Conservation (phyloP, 2,329 filamentous ascomycete species). For the Neocucurbitaria cava region DNA sequence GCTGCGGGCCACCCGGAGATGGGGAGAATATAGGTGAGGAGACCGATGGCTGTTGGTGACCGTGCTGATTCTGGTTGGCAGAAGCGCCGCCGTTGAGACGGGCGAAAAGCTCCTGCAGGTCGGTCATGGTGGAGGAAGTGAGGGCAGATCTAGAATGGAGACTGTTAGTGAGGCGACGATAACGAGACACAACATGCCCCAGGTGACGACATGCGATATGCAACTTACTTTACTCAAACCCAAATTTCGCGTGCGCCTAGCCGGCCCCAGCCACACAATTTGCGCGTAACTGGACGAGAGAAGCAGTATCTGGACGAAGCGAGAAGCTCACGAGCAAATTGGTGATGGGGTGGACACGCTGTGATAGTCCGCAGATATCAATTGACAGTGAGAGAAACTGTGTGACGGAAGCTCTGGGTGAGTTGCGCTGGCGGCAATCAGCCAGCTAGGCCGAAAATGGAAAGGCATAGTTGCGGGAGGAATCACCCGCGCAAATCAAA, state of each 20-base stretch:
- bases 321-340: conserved; percentile 13
- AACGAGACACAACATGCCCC: conserved; percentile 6
- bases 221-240: conserved; percentile 38
- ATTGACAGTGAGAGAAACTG: conserved; percentile 11
- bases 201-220: conserved; percentile 7
- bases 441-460: background rate
- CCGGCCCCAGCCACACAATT: conserved; percentile 17
- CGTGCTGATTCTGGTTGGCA: conserved; percentile 32
- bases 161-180: conserved; percentile 18
- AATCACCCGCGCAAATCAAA: background rate
- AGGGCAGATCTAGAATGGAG: conserved; percentile 24
- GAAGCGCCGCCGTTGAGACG: conserved; percentile 49
- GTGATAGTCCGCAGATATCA: conserved; percentile 24
- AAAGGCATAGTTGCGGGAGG: background rate
- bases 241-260: conserved; percentile 32
- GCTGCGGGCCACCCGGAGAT: conserved; percentile 59
- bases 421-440: conserved; percentile 1
- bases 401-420: background rate
- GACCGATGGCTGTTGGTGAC: conserved; percentile 61
- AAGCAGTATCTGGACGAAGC: conserved; percentile 5
- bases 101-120: conserved; percentile 54
- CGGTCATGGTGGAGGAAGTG: conserved; percentile 46
- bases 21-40: conserved; percentile 66
- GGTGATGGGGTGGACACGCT: conserved; percentile 13
- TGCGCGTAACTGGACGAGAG: conserved; percentile 11